phyloP scores from a whole-genome alignment of 768 basidiomycete species.

The Cytidiella melzeri region DNA sequence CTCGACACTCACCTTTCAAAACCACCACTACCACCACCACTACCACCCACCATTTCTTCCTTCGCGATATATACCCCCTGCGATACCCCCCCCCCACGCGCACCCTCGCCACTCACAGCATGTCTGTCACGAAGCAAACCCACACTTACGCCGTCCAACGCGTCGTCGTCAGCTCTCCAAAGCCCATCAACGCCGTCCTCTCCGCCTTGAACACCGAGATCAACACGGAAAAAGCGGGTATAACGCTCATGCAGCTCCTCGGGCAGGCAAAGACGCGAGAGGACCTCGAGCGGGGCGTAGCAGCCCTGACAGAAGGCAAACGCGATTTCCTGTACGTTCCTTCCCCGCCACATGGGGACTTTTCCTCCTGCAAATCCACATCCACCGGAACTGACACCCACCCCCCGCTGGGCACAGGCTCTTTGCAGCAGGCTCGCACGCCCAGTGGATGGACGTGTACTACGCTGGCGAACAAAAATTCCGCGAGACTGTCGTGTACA shows the following conservation, averaged over 20 bases:
- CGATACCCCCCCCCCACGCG: background rate
- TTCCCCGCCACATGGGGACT: no score
- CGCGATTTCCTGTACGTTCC: conserved; percentile 8
- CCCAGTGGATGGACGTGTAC: conserved; percentile 6
- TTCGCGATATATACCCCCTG: background rate
- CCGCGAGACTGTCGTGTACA: conserved; percentile 32
- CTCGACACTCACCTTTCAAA: background rate
- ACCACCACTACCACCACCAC: background rate
- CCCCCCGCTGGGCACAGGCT: no score
- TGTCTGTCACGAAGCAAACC: conserved; percentile 7
- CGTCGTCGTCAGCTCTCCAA: conserved; percentile 8
- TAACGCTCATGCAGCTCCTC: background rate
- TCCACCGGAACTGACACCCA: no score
- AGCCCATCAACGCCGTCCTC: conserved; percentile 3
- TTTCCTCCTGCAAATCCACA: no score
- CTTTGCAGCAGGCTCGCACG: conserved; percentile 2
- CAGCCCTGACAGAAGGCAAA: conserved; percentile 9
- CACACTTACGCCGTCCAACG: conserved; percentile 5
- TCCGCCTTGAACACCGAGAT: conserved; percentile 6
- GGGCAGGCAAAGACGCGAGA: conserved; percentile 1
- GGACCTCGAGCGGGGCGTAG: conserved; percentile 5
- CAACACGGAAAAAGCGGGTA: background rate
- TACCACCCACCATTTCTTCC: background rate
- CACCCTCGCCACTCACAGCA: no score
- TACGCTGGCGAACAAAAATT: background rate